phyloP scores from a whole-genome alignment of 345 rosid species.

The Syzygium jambos region DNA sequence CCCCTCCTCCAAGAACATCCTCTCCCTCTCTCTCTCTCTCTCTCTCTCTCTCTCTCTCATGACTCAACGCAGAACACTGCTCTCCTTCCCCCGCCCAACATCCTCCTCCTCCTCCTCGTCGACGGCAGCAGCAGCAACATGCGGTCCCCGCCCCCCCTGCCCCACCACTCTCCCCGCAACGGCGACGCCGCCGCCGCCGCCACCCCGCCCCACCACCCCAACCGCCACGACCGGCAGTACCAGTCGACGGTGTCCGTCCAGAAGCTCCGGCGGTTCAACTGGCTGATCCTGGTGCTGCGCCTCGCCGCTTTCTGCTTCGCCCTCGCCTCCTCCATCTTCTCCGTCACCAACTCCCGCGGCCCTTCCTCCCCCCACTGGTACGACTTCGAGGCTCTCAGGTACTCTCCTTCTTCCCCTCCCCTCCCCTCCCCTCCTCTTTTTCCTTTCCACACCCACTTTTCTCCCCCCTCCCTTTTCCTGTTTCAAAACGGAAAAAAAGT shows the following conservation, averaged over 20 bases:
- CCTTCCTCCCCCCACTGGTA: slow-evolving; percentile 61
- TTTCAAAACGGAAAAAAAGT: background rate
- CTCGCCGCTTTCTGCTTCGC: slow-evolving; percentile 73
- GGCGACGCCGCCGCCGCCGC: slow-evolving; percentile 53
- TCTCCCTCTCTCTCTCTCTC: background rate
- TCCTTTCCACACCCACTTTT: background rate
- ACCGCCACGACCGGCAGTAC: slow-evolving; percentile 20
- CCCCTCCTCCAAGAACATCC: background rate
- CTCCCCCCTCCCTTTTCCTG: background rate
- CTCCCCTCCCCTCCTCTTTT: background rate
- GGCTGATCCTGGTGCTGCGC: slow-evolving; percentile 60
- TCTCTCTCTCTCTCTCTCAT: slow-evolving; percentile 6
- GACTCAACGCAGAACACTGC: slow-evolving; percentile 22
- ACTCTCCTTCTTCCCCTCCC: background rate
- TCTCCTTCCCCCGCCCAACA: background rate
- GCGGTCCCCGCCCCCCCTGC: slow-evolving; percentile 36
- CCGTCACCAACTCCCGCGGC: slow-evolving; percentile 66
- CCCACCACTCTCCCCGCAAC: slow-evolving; percentile 45
- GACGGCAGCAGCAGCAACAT: slow-evolving; percentile 16
- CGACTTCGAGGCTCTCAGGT: slow-evolving; percentile 95
- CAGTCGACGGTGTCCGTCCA: slow-evolving; percentile 71
- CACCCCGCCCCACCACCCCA: slow-evolving; percentile 16
- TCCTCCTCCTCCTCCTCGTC: background rate
- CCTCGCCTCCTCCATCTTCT: slow-evolving; percentile 77
- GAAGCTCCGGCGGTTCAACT: slow-evolving; percentile 79